Conservation (phyloP, 768 basidiomycete genomes). For the Tricholoma sp. region DNA sequence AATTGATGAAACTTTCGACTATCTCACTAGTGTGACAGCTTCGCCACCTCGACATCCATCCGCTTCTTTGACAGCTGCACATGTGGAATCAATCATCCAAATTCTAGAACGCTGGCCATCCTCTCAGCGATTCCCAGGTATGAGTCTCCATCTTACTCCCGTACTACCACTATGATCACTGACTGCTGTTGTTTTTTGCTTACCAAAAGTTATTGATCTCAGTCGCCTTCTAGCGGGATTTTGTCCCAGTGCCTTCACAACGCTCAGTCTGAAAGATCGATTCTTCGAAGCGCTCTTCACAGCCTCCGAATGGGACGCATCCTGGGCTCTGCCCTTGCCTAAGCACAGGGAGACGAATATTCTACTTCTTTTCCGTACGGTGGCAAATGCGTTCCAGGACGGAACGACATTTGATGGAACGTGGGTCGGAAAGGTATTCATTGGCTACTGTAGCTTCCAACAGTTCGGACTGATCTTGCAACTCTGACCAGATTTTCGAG, state of each 20-base stretch:
- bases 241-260: slow-evolving; percentile 47
- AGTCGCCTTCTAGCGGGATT: slow-evolving; percentile 69
- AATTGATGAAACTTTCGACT: slow-evolving; percentile 59
- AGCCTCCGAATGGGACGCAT: slow-evolving; percentile 60
- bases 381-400: slow-evolving; percentile 77
- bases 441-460: slow-evolving; percentile 5
- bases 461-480: background rate
- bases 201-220: slow-evolving; percentile 72
- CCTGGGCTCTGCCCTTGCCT: slow-evolving; percentile 48
- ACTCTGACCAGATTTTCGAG: slow-evolving; percentile 46
- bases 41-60: slow-evolving; percentile 27
- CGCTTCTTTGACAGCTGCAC: slow-evolving; percentile 34
- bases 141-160: slow-evolving; percentile 10
- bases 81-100: slow-evolving; percentile 57
- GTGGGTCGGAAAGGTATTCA: slow-evolving; percentile 50
- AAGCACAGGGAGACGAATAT: slow-evolving; percentile 84
- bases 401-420: slow-evolving; percentile 35
- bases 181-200: background rate
- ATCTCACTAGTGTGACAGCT: slow-evolving; percentile 47
- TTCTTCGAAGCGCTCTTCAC: slow-evolving; percentile 62
- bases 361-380: slow-evolving; percentile 68
- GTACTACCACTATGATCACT: background rate
- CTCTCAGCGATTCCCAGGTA: slow-evolving; percentile 69
- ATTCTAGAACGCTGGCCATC: slow-evolving; percentile 73
- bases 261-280: slow-evolving; percentile 36